These are phyloP conservation scores for Phytophthora boehmeriae DNA, from an alignment of 352 stramenopile species.

Conservation along the genomic window DNA sequence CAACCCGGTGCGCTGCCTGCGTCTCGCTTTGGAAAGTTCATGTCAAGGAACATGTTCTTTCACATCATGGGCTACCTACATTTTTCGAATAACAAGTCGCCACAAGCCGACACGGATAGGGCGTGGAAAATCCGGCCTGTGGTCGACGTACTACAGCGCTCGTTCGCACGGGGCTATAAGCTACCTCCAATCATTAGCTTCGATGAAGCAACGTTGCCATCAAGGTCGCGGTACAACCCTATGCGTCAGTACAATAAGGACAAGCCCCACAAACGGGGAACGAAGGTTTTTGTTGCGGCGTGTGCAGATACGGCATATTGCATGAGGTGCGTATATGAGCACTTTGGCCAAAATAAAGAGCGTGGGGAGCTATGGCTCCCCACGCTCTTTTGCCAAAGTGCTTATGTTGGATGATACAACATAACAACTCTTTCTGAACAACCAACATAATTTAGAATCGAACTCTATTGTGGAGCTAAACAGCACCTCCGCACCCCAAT, in stretches of 20 bases:
- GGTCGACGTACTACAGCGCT: slow-evolving; percentile 9
- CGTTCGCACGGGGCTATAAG: slow-evolving; percentile 3
- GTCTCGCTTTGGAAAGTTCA: slow-evolving; percentile 3
- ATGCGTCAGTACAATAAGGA: slow-evolving; percentile 14
- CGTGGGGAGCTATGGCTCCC: not conserved
- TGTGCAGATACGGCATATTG: slow-evolving; percentile 16
- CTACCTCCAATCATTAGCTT: slow-evolving; percentile 8
- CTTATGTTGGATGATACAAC: slow-evolving; percentile 3
- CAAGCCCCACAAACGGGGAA: slow-evolving; percentile 24
- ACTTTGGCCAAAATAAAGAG: too few relatives aligned
- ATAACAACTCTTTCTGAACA: not conserved
- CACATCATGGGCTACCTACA: slow-evolving; percentile 20
- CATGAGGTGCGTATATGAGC: slow-evolving; percentile 10
- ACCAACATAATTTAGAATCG: slow-evolving; percentile 6
- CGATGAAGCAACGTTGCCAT: slow-evolving; percentile 11
- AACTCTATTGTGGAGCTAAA: slow-evolving; percentile 19
- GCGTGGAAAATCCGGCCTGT: slow-evolving; percentile 19
- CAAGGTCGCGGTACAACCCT: slow-evolving; percentile 6
- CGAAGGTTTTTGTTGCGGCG: slow-evolving; percentile 17
- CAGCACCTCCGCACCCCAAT: slow-evolving; percentile 5
- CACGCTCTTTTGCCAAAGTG: slow-evolving; percentile 2
- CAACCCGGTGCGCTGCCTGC: not conserved
- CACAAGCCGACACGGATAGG: not conserved
- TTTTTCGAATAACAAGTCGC: slow-evolving; percentile 14
- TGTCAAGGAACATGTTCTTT: slow-evolving; percentile 6